Conservation (phyloP, 176 grass and related monocot species). For the Triticum timopheevii region DNA sequence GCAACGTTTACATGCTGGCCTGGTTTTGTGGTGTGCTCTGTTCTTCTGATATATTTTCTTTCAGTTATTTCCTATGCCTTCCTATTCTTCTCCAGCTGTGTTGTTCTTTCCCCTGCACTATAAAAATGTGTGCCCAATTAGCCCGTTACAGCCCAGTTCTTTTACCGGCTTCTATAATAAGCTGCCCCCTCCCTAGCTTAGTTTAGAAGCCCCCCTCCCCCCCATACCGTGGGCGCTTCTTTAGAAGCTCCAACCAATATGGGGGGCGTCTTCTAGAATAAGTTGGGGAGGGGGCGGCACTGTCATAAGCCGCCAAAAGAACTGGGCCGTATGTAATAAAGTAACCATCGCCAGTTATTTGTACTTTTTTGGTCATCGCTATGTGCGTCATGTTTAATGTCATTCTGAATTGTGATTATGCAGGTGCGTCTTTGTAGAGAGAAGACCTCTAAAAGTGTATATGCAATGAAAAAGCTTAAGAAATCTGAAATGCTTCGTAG, state of each 20-base stretch:
- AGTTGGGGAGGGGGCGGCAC: too few species aligned
- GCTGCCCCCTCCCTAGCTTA: too few species aligned
- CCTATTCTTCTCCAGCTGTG: not conserved
- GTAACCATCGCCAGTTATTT: conserved; percentile 6
- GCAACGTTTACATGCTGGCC: conserved; percentile 3
- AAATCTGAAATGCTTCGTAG: conserved; percentile 99
- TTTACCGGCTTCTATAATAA: too few species aligned
- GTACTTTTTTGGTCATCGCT: not conserved
- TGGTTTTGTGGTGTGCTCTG: not conserved
- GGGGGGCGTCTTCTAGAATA: too few species aligned
- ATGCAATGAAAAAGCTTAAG: conserved; percentile 99
- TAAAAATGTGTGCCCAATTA: conserved; percentile 2
- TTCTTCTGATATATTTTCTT: not conserved
- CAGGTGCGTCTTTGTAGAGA: conserved; percentile 98
- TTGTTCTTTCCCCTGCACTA: conserved; percentile 5
- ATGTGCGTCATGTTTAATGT: not conserved
- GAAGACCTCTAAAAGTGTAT: conserved; percentile 75
- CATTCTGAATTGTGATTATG: conserved; percentile 33
- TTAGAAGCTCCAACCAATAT: too few species aligned
- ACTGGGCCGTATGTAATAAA: not conserved
- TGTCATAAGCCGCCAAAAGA: too few species aligned
- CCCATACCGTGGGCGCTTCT: too few species aligned
- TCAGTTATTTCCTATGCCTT: not conserved
- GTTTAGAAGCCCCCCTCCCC: too few species aligned
- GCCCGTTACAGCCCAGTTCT: too few species aligned